A percentile compares a stretch with the other conserved stretches of the same genome.
Evolutionary conservation across 768 basidiomycete species (phyloP).

Genomic region (Pisolithus tinctorius): DNA sequence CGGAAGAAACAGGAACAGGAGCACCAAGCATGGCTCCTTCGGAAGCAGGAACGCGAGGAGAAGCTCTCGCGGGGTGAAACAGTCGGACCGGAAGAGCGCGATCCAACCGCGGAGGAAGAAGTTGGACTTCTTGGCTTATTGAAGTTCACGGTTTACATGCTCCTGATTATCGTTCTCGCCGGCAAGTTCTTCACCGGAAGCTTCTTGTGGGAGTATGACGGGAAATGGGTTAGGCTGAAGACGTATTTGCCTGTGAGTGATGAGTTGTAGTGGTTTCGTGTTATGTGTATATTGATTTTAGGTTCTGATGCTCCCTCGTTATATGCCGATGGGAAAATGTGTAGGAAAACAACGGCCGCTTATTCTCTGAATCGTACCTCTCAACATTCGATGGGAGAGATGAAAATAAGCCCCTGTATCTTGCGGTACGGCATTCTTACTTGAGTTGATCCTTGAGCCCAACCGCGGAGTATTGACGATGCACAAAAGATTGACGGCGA

Average conservation of each 20-base stretch:
- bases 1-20: constrained; percentile 51
- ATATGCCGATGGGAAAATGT: background rate
- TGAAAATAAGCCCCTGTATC: constrained; percentile 62
- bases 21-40: constrained; percentile 60
- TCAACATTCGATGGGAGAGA: constrained; percentile 66
- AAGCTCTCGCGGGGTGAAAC: constrained; percentile 69
- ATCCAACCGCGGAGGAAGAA: constrained; percentile 65
- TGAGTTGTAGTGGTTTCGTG: constrained; percentile 1
- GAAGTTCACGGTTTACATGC: constrained; percentile 57
- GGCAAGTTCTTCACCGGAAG: constrained; percentile 87
- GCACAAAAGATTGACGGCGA: constrained; percentile 73
- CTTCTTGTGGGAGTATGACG: constrained; percentile 77
- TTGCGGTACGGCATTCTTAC: constrained; percentile 55
- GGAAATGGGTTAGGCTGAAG: constrained; percentile 53
- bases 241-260: constrained; percentile 55
- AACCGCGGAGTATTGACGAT: constrained; percentile 6
- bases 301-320: background rate
- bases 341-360: constrained; percentile 48
- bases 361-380: constrained; percentile 72
- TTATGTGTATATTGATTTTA: background rate
- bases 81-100: constrained; percentile 64
- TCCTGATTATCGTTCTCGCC: constrained; percentile 49
- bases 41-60: constrained; percentile 64
- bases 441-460: constrained; percentile 1
- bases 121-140: constrained; percentile 58